phyloP scores from a whole-genome alignment of 441 rosid species.

The Metrosideros polymorpha region DNA sequence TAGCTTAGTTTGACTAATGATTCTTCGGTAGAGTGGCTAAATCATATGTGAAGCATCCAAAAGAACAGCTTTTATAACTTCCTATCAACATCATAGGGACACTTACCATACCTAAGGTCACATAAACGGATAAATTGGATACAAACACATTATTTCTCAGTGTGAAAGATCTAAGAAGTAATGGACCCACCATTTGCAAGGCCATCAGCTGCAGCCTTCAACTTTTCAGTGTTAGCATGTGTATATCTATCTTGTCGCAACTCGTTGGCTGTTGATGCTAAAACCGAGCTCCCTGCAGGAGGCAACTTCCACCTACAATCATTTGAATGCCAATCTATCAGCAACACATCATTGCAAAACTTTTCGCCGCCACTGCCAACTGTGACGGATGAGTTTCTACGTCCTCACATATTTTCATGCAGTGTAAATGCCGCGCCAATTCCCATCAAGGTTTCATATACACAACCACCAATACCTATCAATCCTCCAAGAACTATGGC shows the following conservation, averaged over 20 bases:
- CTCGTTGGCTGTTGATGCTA: conserved; percentile 84
- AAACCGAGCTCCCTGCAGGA: conserved; percentile 26
- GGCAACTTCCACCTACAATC: conserved; percentile 73
- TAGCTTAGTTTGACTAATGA: not conserved
- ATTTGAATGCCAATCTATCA: not conserved
- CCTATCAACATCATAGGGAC: not conserved
- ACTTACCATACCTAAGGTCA: not conserved
- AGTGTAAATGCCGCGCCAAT: not conserved
- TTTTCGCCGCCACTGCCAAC: not conserved
- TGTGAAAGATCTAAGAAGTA: not conserved
- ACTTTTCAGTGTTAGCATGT: conserved; percentile 50
- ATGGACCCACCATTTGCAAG: conserved; percentile 42
- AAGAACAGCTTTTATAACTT: not conserved
- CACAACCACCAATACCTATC: not conserved
- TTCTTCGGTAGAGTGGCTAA: not conserved
- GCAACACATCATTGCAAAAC: not conserved
- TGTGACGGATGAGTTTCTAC: not conserved
- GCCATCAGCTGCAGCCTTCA: conserved; percentile 88
- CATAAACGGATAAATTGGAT: not conserved
- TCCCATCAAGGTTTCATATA: not conserved
- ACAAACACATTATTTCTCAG: not conserved
- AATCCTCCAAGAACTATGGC: not conserved
- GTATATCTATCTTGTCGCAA: conserved; percentile 46
- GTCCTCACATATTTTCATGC: not conserved
- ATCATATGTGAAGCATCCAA: not conserved